phyloP scores from a whole-genome alignment of 192 early-diverging fungal genomes.

The Allomyces macrogynus region DNA sequence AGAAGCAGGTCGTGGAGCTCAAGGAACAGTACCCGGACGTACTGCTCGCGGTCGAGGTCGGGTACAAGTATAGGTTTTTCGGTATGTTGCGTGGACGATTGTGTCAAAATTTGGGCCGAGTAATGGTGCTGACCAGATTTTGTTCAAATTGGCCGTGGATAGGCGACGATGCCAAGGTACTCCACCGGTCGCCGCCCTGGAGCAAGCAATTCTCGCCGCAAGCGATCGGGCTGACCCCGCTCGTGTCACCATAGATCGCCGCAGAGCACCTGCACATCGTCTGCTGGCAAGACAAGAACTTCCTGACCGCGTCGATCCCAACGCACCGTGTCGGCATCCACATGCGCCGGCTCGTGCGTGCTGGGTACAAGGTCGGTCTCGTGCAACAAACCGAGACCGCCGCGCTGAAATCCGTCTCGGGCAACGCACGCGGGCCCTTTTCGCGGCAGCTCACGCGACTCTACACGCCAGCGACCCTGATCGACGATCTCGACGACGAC shows the following conservation, averaged over 20 bases:
- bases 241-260: conserved; percentile 26
- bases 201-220: background rate
- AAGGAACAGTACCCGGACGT: conserved; percentile 47
- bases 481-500: conserved; percentile 18
- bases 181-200: background rate
- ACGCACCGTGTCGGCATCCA: conserved; percentile 57
- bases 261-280: conserved; percentile 60
- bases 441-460: conserved; percentile 39
- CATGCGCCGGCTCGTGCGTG: conserved; percentile 53
- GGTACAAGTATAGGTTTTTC: conserved; percentile 89
- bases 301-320: conserved; percentile 64
- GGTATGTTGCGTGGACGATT: conserved; percentile 4
- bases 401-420: conserved; percentile 55
- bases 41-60: conserved; percentile 70
- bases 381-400: conserved; percentile 70
- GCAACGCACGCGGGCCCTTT: conserved; percentile 45
- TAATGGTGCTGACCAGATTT: too few relatives aligned
- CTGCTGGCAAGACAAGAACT: conserved; percentile 54
- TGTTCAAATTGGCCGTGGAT: too few relatives aligned
- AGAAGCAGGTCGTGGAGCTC: conserved; percentile 56
- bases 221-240: background rate
- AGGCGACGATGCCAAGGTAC: conserved; percentile 55
- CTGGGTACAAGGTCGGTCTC: conserved; percentile 72
- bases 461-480: conserved; percentile 41
- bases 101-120: too few relatives aligned